Conservation (phyloP, 2,329 filamentous ascomycete genomes). For the Talaromyces sp. region DNA sequence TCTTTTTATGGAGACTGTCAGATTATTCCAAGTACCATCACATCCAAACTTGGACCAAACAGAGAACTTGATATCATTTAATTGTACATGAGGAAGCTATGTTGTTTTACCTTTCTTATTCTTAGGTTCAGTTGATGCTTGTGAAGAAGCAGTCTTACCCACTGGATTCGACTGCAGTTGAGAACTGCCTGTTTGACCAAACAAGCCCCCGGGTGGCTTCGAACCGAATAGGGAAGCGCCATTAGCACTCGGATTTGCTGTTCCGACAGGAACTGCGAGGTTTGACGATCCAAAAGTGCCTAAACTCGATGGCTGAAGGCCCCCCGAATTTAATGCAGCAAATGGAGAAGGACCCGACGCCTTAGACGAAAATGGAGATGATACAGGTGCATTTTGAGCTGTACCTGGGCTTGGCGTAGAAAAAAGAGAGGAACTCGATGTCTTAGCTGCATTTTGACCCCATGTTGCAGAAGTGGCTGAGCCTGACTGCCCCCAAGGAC, state of each 20-base stretch:
- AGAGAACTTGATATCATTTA: neutral
- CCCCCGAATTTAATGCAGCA: too few species aligned
- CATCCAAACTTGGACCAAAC: neutral
- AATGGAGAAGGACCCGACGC: neutral
- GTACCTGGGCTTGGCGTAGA: neutral
- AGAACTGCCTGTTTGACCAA: neutral
- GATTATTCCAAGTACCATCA: neutral
- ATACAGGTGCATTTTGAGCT: neutral
- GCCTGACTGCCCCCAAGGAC: neutral
- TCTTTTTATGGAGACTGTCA: neutral
- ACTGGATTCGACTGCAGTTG: too few species aligned
- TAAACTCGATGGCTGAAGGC: neutral
- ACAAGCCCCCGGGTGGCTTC: neutral
- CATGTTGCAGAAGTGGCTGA: neutral
- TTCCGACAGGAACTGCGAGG: neutral
- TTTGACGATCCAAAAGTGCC: neutral
- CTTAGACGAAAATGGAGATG: neutral
- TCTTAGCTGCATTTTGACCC: neutral
- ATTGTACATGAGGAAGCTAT: neutral
- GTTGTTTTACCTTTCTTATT: neutral
- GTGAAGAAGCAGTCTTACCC: neutral
- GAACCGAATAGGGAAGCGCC: neutral
- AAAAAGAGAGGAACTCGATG: neutral
- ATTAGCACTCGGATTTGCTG: neutral
- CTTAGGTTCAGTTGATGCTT: neutral